Evolutionary conservation across 805 yeast species (phyloP), one percentile per base, ranked within the genome.

Genomic region (Metschnikowia gelsemii): DNA sequence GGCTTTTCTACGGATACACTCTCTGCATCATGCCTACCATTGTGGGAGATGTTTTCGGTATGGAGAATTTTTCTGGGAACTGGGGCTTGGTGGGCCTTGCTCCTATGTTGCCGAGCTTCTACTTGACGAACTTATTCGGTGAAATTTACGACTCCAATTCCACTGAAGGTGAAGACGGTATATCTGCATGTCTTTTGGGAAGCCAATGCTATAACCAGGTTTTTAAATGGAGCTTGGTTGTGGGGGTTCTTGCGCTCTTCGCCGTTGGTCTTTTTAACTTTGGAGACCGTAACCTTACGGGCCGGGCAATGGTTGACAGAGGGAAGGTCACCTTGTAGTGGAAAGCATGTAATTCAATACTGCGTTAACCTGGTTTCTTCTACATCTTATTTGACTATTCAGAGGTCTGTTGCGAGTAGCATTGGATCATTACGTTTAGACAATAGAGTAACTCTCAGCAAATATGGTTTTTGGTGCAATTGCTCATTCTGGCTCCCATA

Each of bases 21-120:
- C 83, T 83, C 63, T 84, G 90, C 36, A 70, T 83, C 7, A 75
- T 78, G 61, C 93, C 95, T 4, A 79, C 85, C n/a, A 76, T 86
- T 16, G 73, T 83, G n/a, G 76, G 87, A 13, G 91, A 86, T 49
- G 61, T 73, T 8, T 85, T 84, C 63, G 93, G 93, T 2, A 75
- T 86, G 66, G 67, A 67, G 13, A 70, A 75, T 38, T 83, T 84
- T 52, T 76, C 86, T 6, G 79, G 75, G 49, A 83, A 83, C 54
- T 85, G 89, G 87, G 95, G 95, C 0, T 56, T 80, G 25, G 72
- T 83, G 17, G 79, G 82, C 8, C 55, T 82, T 38, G 78, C 89
- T 0, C 90, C 93, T 1, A 73, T 82, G 12, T 47, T 80, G 0
- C 79, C 85, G 1, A 75, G 83, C 28, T 75, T 76, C 48, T 62